phyloP scores from a whole-genome alignment of 768 basidiomycete species.

The Pluteus cervinus region DNA sequence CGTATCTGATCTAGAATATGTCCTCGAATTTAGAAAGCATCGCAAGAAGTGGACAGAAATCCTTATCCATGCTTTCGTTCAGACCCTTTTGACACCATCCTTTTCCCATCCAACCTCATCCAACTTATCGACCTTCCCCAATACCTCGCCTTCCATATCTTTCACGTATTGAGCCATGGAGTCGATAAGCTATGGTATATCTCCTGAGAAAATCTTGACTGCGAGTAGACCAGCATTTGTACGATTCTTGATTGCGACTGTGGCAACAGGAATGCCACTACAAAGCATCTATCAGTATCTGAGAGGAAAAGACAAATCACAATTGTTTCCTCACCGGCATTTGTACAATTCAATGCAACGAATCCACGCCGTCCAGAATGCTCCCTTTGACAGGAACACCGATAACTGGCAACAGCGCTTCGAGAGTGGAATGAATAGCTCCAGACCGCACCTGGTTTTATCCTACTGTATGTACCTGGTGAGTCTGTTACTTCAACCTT shows the following conservation, averaged over 20 bases:
- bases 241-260: slow-evolving; percentile 96
- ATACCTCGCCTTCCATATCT: slow-evolving; percentile 65
- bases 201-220: slow-evolving; percentile 78
- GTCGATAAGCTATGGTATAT: slow-evolving; percentile 56
- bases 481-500: no score
- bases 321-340: no score
- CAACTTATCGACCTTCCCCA: slow-evolving; percentile 72
- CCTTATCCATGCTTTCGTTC: neutral
- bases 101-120: slow-evolving; percentile 81
- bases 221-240: slow-evolving; percentile 92
- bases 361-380: slow-evolving; percentile 91
- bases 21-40: no score
- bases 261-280: slow-evolving; percentile 96
- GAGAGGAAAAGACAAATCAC: slow-evolving; percentile 50
- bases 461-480: no score
- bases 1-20: no score
- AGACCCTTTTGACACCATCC: slow-evolving; percentile 46
- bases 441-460: no score
- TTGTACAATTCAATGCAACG: slow-evolving; percentile 95
- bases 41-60: no score
- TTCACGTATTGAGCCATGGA: slow-evolving; percentile 75
- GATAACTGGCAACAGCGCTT: slow-evolving; percentile 83
- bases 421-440: no score
- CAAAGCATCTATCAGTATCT: slow-evolving; percentile 22
- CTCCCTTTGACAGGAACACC: slow-evolving; percentile 98